Base-by-base conservation (phyloP, 164 flowering plant species). In the Kingdonia uniflora region DNA sequence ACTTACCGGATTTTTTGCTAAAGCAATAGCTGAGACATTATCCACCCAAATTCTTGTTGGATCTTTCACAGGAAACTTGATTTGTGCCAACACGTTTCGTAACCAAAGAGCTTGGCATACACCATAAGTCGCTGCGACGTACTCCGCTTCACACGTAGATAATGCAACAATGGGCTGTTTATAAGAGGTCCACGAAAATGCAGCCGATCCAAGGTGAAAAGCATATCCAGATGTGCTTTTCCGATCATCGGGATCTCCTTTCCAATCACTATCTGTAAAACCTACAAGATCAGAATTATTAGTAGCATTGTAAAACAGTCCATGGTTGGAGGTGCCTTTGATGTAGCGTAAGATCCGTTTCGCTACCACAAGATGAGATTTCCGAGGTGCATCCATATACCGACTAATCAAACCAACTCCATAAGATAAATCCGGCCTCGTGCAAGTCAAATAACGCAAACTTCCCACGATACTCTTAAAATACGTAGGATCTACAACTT, bases 391-490 rank as follows among this genome's bases (percentile, higher is more conserved):
- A 10, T 52, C 42, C 55, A 52, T 35, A 11, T 35, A 52, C 11
- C 42, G 1, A 52, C 55, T 52, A 21, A 52, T 17, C 23, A 52
- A 17, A 11, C 55, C 55, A 13, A 35, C n/a, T n/a, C 55, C n/a
- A 16, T 22, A 12, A 55, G 21, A 11, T 25, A n/a, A 42, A 17
- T 55, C 20, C 1, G 49, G 58, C 17, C 49, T 44, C 1, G 58
- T 55, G 16, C 50, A 42, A 25, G 50, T 55, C 23, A 55, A 43
- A 19, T 55, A 55, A 15, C 50, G 40, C 22, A 55, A 17, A 25
- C 49, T 55, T 16, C 58, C 58, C 14, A 55, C 58, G 5, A 55
- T 10, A n/a, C 40, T 24, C 23, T 55, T 55, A 25, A 22, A 21
- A 5, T 35, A 35, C 33, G 13, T 20, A 17, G 7, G 38, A 21